A percentile compares a stretch with the other conserved stretches of the same genome.
These are phyloP conservation scores for Daldinia loculata DNA, from an alignment of 495 filamentous ascomycete species.

Conservation along the genomic window DNA sequence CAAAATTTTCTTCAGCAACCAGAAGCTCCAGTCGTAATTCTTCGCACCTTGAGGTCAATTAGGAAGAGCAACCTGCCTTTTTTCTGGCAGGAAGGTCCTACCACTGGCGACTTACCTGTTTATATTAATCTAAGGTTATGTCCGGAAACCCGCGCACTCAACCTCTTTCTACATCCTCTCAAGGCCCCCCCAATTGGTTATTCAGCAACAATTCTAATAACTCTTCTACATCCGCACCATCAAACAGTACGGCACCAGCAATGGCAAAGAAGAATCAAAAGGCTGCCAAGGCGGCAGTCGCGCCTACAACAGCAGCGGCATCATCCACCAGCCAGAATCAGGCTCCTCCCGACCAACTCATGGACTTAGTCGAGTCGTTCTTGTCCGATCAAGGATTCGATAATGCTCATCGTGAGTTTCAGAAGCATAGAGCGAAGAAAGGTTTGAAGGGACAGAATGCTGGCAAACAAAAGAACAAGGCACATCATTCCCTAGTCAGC, in stretches of 20 bases:
- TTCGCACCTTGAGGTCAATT: background rate
- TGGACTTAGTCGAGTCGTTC: conserved; percentile 73
- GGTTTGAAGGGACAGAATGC: conserved; percentile 50
- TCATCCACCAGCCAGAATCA: conserved; percentile 29
- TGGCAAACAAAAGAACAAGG: conserved; percentile 42
- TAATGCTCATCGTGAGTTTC: conserved; percentile 65
- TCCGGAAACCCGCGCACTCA: conserved; percentile 21
- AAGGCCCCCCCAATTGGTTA: conserved; percentile 54
- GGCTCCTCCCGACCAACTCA: conserved; percentile 63
- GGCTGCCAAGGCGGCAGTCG: conserved; percentile 25
- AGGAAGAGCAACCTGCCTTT: conserved; percentile 8
- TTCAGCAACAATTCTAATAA: conserved; percentile 55
- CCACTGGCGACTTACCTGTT: background rate
- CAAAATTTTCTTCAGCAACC: conserved; percentile 28
- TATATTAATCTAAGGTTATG: conserved; percentile 38
- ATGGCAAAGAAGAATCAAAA: conserved; percentile 48
- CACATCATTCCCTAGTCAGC: conserved; percentile 51
- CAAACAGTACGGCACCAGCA: conserved; percentile 11
- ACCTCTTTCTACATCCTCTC: conserved; percentile 21
- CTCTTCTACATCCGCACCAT: conserved; percentile 15
- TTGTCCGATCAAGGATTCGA: conserved; percentile 71
- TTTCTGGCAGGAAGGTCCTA: background rate
- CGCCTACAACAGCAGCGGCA: conserved; percentile 17
- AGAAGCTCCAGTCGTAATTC: conserved; percentile 4
- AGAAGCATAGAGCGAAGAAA: conserved; percentile 63